Evolutionary conservation across 106 monocot species (phyloP).

Genomic region (Apostasia shenzhenica): DNA sequence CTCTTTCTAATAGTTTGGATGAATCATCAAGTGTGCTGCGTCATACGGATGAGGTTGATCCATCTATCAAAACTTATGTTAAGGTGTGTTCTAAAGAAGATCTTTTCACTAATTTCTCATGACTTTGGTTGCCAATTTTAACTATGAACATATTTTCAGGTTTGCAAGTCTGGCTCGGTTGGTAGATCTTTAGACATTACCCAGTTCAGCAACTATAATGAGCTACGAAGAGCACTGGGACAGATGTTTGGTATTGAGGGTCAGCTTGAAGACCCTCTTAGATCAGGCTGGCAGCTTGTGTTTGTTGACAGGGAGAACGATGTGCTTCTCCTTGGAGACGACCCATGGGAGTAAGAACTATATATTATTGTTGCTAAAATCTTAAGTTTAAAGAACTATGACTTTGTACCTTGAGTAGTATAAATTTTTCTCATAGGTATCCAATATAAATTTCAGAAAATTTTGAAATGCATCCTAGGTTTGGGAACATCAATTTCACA

Average conservation of each 20-base stretch:
- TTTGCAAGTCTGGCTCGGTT: constrained; percentile 88
- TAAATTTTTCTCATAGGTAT: too few species aligned
- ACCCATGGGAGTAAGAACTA: constrained; percentile 96
- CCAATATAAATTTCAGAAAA: too few species aligned
- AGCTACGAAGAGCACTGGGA: constrained; percentile 83
- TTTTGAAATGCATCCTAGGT: too few species aligned
- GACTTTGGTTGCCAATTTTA: neutral
- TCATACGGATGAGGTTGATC: constrained; percentile 50
- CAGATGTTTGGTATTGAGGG: constrained; percentile 99
- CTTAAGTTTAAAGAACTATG: too few species aligned
- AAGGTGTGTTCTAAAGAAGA: constrained; percentile 56
- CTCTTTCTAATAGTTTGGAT: constrained; percentile 64
- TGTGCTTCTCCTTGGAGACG: constrained; percentile 99
- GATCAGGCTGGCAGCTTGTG: constrained; percentile 99
- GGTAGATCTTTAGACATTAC: constrained; percentile 92
- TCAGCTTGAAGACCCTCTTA: constrained; percentile 96
- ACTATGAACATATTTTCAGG: constrained; percentile 32
- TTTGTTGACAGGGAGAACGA: constrained; percentile 99
- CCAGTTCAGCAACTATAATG: constrained; percentile 89
- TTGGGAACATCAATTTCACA: too few species aligned
- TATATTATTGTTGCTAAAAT: neutral
- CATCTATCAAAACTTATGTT: constrained; percentile 58
- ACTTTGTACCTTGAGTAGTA: too few species aligned
- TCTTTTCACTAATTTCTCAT: neutral
- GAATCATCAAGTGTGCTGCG: constrained; percentile 72